Conservation (phyloP, 108 stramenopile genomes). For the Chaetoceros tenuissimus region DNA sequence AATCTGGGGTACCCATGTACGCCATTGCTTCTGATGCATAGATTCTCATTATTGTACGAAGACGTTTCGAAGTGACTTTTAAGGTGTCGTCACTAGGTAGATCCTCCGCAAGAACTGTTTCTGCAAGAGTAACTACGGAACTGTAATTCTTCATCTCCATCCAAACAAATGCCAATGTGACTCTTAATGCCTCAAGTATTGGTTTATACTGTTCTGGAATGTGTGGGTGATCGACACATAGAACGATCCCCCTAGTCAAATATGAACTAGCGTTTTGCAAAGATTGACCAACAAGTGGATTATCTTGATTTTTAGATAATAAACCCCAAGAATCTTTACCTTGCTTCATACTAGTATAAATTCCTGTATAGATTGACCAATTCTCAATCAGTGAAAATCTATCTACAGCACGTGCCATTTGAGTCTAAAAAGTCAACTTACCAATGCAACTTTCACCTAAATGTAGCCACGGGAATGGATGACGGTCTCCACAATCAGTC, state of each 20-base stretch:
- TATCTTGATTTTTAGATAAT: too few species aligned
- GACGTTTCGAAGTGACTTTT: conserved; percentile 11
- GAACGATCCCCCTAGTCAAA: neutral
- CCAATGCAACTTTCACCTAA: conserved; percentile 77
- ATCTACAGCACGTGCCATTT: too few species aligned
- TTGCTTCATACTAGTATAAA: neutral
- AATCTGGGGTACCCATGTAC: conserved; percentile 27
- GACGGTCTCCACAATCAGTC: conserved; percentile 15
- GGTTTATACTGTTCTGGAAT: neutral
- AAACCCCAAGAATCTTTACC: neutral
- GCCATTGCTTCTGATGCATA: conserved; percentile 60
- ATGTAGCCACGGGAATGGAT: conserved; percentile 59
- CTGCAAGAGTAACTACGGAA: conserved; percentile 34
- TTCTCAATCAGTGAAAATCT: too few species aligned
- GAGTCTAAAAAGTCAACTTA: too few species aligned
- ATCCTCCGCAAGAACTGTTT: conserved; percentile 10
- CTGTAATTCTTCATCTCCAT: conserved; percentile 40
- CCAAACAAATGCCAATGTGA: conserved; percentile 45
- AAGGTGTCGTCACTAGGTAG: neutral
- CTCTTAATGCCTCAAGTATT: conserved; percentile 15
- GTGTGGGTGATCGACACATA: conserved; percentile 5
- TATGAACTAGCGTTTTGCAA: neutral
- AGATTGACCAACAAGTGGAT: too few species aligned
- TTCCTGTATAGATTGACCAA: too few species aligned
- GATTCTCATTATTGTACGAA: conserved; percentile 43